Base-by-base conservation (phyloP, 2,329 filamentous ascomycete species). In the Reticulascus tulasneorum region DNA sequence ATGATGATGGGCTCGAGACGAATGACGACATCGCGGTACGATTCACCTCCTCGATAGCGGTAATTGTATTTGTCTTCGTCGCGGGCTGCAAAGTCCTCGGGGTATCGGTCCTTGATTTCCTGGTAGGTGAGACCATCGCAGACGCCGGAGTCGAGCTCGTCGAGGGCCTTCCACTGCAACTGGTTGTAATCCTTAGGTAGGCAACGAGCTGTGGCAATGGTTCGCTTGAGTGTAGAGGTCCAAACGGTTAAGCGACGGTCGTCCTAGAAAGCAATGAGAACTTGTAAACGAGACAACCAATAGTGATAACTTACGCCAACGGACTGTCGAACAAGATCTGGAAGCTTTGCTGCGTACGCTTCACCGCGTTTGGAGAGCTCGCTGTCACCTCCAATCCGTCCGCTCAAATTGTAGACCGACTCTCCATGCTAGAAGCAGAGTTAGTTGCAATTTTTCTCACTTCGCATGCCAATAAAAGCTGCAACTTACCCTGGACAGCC, bases 51-150 rank as follows among this genome's bases (percentile, higher is more conserved):
- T 6, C 93, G 84, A 64, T 98, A 98, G 38, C 93, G 88, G 67
- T 98, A 98, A 69, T 98, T 97, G 77, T 97, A 97, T 65, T 98
- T 98, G 72, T 98, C 93, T 49, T 95, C 88, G 61, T 98, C 93
- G 45, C 93, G 87, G 22, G 91, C 89, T 32, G 82, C 80, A 66
- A 98, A 98, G 66, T 98, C 93, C 49, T 96, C 90, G 0, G 93
- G 93, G 58, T 87, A 97, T 36, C 77, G 69, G 53, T 94, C 79
- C 53, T 93, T 88, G 56, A 98, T 97, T 58, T 98, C 85, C 54
- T 88, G 86, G 60, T 96, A 96, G 2, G 93, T 98, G 59, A 97
- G 79, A 36, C 91, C 90, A 53, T 98, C 93, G 65, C 93, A 98
- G 30, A 97, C 87, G 33, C 93, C 93, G 2, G 88, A 90, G 60